Conservation (phyloP, 345 rosid species). For the Lepidium sativum region DNA sequence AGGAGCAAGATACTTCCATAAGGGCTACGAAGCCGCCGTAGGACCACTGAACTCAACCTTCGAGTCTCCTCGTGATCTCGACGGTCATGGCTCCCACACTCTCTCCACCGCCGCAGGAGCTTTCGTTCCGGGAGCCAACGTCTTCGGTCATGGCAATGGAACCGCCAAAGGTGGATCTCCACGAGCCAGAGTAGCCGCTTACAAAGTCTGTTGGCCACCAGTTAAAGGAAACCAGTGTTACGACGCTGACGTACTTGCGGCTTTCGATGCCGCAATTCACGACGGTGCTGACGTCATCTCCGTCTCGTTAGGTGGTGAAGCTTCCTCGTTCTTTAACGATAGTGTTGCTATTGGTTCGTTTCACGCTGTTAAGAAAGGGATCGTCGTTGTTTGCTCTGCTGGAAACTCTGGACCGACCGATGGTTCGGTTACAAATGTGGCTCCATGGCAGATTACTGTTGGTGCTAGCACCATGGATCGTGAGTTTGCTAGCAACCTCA, state of each 20-base stretch:
- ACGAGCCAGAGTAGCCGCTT: constrained; percentile 68
- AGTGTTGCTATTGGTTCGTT: constrained; percentile 68
- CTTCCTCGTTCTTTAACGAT: constrained; percentile 42
- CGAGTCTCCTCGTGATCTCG: constrained; percentile 58
- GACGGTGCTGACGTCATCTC: constrained; percentile 78
- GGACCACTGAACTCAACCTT: constrained; percentile 42
- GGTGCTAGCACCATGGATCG: constrained; percentile 88
- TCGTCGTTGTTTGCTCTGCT: constrained; percentile 61
- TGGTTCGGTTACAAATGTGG: constrained; percentile 50
- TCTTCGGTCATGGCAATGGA: constrained; percentile 50
- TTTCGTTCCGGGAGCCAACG: constrained; percentile 44
- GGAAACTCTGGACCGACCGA: constrained; percentile 80
- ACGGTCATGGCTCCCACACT: constrained; percentile 89
- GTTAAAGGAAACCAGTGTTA: constrained; percentile 42
- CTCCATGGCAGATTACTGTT: constrained; percentile 89
- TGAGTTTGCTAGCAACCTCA: constrained; percentile 58
- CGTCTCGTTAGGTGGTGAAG: constrained; percentile 51
- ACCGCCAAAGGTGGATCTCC: constrained; percentile 89
- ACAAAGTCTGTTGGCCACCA: constrained; percentile 75
- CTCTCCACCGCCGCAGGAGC: constrained; percentile 77
- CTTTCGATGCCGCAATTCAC: constrained; percentile 61
- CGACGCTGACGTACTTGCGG: constrained; percentile 66
- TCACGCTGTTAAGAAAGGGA: constrained; percentile 57
- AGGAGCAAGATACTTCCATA: constrained; percentile 47
- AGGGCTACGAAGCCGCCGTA: constrained; percentile 33